Base-by-base conservation (phyloP, 768 basidiomycete species). In the Dacryopinax spathularia region DNA sequence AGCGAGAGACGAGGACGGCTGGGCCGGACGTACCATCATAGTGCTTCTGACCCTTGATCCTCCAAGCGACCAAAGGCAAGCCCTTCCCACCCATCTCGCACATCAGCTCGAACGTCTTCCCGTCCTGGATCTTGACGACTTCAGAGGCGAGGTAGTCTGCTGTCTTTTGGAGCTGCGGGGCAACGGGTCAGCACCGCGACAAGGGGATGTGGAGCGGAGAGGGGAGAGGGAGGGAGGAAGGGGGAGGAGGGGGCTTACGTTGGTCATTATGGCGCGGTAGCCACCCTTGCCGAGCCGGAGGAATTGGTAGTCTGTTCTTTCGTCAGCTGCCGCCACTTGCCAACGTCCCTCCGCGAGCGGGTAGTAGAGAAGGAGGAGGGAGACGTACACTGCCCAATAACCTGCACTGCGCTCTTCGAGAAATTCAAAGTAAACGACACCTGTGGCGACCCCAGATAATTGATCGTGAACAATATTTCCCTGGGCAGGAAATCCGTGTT, bases 1-100 rank as follows among this genome's bases (percentile, higher is more conserved):
- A 39, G 34, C 22, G 34, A 18, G n/a, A n/a, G n/a, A n/a, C n/a
- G n/a, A n/a, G n/a, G n/a, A n/a, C n/a, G n/a, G n/a, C n/a, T n/a
- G n/a, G n/a, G n/a, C n/a, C 7, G 25, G 39, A 16, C 27, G n/a
- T 22, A 34, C 60, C 70, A 48, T 71, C 71, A 62, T 72, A 72
- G 6, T 67, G 61, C 43, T 66, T 65, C 33, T 63, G 44, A 18
- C 64, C 63, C 60, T 66, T 72, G 39, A 74, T 56, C 34, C 62
- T 56, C 69, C 69, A 74, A 5, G 73, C 73, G 31, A 74, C 73
- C 33, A 74, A 68, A 1, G 73, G 73, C 18, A 74, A 64, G 15
- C 71, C 71, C 25, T 64, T 37, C 2, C 70, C 68, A 22, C 43
- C 33, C 6, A 31, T 65, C 16, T 72, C 67, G 60, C 66, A 66